Percentiles rank a stretch among this genome's conserved stretches.
These are phyloP conservation scores for Apiospora arundinis DNA, from an alignment of 2,329 filamentous ascomycete species.

Conservation along the genomic window DNA sequence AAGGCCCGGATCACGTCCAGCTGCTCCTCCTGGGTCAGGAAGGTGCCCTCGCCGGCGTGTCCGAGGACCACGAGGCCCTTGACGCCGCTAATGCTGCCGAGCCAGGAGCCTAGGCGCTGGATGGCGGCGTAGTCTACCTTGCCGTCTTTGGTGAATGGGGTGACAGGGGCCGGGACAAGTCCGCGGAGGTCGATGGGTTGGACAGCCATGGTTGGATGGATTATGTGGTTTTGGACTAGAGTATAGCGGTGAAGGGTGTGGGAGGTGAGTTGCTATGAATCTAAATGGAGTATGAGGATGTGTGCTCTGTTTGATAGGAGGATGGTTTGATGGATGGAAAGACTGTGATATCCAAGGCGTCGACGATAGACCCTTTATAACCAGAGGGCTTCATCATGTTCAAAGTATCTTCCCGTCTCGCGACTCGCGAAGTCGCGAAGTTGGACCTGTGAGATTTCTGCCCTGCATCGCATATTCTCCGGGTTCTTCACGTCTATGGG, in stretches of 20 bases:
- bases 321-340: not conserved
- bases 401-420: not conserved
- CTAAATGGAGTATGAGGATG: not conserved
- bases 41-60: constrained; percentile 61
- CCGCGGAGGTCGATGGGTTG: constrained; percentile 51
- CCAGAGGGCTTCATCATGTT: not conserved
- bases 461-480: not conserved
- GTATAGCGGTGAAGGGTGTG: not conserved
- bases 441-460: too few species aligned
- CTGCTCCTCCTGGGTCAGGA: constrained; percentile 57
- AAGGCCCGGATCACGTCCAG: constrained; percentile 57
- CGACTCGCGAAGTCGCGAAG: not conserved
- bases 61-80: constrained; percentile 60
- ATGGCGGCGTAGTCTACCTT: constrained; percentile 58
- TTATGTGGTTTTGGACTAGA: not conserved
- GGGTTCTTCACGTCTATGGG: not conserved
- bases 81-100: constrained; percentile 56
- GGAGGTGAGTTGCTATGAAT: not conserved
- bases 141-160: constrained; percentile 55
- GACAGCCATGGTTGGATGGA: constrained; percentile 32
- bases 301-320: not conserved
- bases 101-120: constrained; percentile 59
- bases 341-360: not conserved
- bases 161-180: constrained; percentile 57
- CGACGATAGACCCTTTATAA: constrained; percentile 3